Evolutionary conservation across 768 basidiomycete species (phyloP), one percentile per base, ranked within the genome.

Genomic region (Podaxis carcinomalis): DNA sequence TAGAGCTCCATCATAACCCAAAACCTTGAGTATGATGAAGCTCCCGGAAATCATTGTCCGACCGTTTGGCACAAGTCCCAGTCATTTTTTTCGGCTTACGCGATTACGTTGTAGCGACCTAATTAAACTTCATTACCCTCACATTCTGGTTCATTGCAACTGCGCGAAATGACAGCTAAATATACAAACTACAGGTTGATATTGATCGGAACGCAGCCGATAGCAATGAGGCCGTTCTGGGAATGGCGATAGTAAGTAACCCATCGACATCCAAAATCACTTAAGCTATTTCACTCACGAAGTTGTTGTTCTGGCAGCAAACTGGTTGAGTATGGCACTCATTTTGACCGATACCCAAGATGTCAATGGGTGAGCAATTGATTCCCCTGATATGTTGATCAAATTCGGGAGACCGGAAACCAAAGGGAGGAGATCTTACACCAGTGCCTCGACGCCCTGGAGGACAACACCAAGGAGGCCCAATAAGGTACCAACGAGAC

Each of bases 191-290:
- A 72, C 44, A 69, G 61, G 59, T 63, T 68, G 54, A 73, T 69
- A 27, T 68, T 68, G 70, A 81, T 70, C 11, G 75, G 73, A 11
- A 66, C 63, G 65, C 80, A 82, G n/a, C 69, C 77, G 56, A 79
- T 60, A 51, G 67, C 69, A 60, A 82, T 57, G 10, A 81, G 14
- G 2, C 79, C 78, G 13, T 60, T 59, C 71, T 70, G 46, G 1
- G 1, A 40, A 58, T 19, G 36, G 27, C 9, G 63, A 23, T 64
- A 62, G 14, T 4, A 16, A n/a, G 42, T 13, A 6, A 21, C 25
- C 13, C 13, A 16, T 27, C 9, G 19, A 14, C 14, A 9, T 11
- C 36, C 19, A 62, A 52, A 61, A 16, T 7, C 51, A 51, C 63
- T 59, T 58, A 28, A 5, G 27, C 5, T 28, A 64, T 14, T 59